Evolutionary conservation across 768 basidiomycete genomes (phyloP).

Genomic region (Lactifluus piperatus): DNA sequence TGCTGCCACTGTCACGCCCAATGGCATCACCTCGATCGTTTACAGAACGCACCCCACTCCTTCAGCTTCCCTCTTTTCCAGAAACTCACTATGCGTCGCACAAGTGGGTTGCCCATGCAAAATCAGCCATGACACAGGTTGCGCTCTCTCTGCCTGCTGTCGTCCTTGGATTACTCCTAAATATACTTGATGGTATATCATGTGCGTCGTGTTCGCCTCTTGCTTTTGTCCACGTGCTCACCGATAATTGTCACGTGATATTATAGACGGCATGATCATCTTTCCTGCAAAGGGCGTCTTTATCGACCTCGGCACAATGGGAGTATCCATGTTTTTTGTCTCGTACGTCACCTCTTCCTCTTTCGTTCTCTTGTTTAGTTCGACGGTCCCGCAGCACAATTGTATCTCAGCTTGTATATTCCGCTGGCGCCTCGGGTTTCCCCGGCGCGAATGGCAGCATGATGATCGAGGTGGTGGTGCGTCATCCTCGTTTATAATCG

Average conservation of each 20-base stretch:
- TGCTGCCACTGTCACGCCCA: background rate
- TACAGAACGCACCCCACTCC: slow-evolving; percentile 15
- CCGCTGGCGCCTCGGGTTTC: slow-evolving; percentile 81
- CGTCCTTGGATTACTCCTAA: slow-evolving; percentile 73
- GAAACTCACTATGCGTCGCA: background rate
- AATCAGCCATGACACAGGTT: background rate
- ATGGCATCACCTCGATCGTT: slow-evolving; percentile 2
- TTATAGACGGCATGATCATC: slow-evolving; percentile 85
- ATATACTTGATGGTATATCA: slow-evolving; percentile 89
- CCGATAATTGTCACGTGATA: background rate
- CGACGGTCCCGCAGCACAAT: slow-evolving; percentile 40
- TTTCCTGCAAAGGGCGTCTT: slow-evolving; percentile 85
- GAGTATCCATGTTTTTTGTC: slow-evolving; percentile 94
- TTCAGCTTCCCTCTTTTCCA: slow-evolving; percentile 7
- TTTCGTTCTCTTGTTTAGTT: background rate
- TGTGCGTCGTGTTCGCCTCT: slow-evolving; percentile 40
- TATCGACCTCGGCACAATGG: slow-evolving; percentile 70
- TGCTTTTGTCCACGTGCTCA: background rate
- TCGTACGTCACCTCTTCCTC: slow-evolving; percentile 37
- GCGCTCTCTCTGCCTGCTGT: slow-evolving; percentile 68
- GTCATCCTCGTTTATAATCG: background rate
- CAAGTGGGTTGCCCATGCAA: slow-evolving; percentile 10
- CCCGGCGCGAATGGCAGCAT: slow-evolving; percentile 87
- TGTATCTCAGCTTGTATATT: slow-evolving; percentile 77
- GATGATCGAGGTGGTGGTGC: slow-evolving; percentile 97